phyloP scores from a whole-genome alignment of 805 yeast species.

The Komagataella pseudopastoris region DNA sequence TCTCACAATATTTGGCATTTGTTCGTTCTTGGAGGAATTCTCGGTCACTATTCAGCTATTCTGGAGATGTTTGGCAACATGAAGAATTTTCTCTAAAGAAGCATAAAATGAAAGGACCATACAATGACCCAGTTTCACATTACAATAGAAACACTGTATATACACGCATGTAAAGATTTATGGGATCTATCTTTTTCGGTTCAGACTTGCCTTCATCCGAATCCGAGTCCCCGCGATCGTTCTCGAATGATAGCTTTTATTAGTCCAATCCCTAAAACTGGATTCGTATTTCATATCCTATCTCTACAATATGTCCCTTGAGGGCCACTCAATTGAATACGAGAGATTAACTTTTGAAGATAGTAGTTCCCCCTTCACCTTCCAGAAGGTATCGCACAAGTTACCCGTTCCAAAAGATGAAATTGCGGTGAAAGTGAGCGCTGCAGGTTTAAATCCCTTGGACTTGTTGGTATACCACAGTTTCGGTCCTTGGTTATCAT shows the following conservation, averaged over 20 bases:
- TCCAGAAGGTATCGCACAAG: neutral
- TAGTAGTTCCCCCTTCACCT: neutral
- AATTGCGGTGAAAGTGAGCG: neutral
- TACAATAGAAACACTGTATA: neutral
- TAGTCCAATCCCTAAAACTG: no score
- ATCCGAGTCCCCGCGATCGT: no score
- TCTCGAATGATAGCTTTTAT: no score
- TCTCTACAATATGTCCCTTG: neutral
- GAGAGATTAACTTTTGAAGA: neutral
- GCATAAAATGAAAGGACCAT: neutral
- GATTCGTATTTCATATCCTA: neutral
- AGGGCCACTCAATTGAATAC: neutral
- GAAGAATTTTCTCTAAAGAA: neutral
- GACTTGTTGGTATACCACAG: neutral
- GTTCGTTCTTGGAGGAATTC: conserved; percentile 78
- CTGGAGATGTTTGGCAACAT: conserved; percentile 45
- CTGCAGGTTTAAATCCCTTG: neutral
- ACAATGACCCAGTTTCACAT: no score
- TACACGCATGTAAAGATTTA: neutral
- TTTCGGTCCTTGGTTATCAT: neutral
- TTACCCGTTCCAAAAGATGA: neutral
- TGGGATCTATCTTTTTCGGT: neutral
- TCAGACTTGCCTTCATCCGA: neutral
- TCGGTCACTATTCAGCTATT: conserved; percentile 77
- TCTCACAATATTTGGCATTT: conserved; percentile 94